These are phyloP conservation scores for Russula griseocarnosa DNA, from an alignment of 768 basidiomycete genomes.

Conservation along the genomic window DNA sequence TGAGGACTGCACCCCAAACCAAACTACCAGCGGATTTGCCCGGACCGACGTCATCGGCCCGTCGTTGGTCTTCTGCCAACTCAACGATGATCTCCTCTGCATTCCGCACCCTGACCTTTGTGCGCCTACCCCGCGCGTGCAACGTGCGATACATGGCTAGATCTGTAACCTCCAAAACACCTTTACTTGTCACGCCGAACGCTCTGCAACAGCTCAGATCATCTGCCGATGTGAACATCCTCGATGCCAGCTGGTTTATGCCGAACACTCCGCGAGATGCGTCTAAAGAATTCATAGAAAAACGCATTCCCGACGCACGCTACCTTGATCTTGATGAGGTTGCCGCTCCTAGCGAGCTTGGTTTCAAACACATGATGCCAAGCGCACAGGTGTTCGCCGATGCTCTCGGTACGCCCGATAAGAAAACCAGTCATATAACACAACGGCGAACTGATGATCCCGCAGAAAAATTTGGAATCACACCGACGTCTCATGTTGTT, in stretches of 20 bases:
- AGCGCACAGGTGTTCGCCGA: constrained; percentile 61
- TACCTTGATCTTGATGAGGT: constrained; percentile 81
- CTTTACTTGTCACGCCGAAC: constrained; percentile 35
- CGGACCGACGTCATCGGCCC: neutral
- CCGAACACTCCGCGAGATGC: constrained; percentile 75
- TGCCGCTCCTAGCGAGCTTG: constrained; percentile 66
- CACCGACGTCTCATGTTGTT: constrained; percentile 71
- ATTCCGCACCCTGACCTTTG: neutral
- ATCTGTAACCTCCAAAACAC: constrained; percentile 27
- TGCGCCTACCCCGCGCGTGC: constrained; percentile 1
- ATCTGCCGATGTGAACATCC: constrained; percentile 39
- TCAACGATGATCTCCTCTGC: neutral
- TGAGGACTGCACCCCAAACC: neutral
- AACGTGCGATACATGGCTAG: constrained; percentile 1
- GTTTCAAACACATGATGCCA: constrained; percentile 95
- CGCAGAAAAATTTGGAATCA: constrained; percentile 69
- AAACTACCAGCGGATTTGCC: neutral
- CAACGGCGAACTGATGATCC: neutral
- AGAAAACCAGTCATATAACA: constrained; percentile 6
- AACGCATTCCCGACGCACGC: constrained; percentile 65
- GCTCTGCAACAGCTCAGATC: constrained; percentile 33
- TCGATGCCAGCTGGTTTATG: constrained; percentile 94
- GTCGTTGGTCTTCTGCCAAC: too few relatives aligned
- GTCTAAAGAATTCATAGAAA: constrained; percentile 59
- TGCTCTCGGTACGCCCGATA: constrained; percentile 64